Conservation (phyloP, 148 eudicot species). For the Beta vulgaris region DNA sequence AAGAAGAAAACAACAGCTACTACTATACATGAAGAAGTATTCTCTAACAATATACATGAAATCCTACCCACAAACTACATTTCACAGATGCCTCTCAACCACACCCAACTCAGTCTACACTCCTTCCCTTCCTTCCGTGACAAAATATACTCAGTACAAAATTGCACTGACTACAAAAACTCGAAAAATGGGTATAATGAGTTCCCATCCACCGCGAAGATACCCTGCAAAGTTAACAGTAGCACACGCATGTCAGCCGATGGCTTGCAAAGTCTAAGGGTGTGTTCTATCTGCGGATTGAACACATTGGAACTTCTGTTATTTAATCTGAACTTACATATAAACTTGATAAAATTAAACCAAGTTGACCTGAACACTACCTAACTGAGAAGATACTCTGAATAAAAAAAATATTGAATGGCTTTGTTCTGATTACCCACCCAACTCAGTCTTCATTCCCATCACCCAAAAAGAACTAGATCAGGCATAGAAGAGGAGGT, state of each 20-base stretch:
- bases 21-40: constrained; percentile 28
- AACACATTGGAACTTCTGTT: too few relatives aligned
- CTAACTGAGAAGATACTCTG: too few relatives aligned
- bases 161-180: constrained; percentile 40
- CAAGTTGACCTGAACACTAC: too few relatives aligned
- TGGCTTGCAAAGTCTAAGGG: too few relatives aligned
- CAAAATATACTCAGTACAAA: constrained; percentile 34
- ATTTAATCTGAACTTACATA: too few relatives aligned
- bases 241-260: constrained; percentile 8
- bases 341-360: too few relatives aligned
- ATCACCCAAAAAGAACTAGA: too few relatives aligned
- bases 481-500: too few relatives aligned
- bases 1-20: constrained; percentile 16
- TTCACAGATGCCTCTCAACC: constrained; percentile 19
- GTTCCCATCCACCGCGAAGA: constrained; percentile 34
- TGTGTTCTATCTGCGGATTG: too few relatives aligned
- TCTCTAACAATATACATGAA: constrained; percentile 34
- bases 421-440: too few relatives aligned
- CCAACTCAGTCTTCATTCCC: too few relatives aligned
- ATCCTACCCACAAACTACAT: constrained; percentile 27
- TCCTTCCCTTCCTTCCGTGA: neutral
- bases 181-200: constrained; percentile 38
- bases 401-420: too few relatives aligned
- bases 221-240: constrained; percentile 43
- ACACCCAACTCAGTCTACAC: neutral